phyloP scores from a whole-genome alignment of 495 filamentous ascomycete genomes.

The Aspergillus nidulans region DNA sequence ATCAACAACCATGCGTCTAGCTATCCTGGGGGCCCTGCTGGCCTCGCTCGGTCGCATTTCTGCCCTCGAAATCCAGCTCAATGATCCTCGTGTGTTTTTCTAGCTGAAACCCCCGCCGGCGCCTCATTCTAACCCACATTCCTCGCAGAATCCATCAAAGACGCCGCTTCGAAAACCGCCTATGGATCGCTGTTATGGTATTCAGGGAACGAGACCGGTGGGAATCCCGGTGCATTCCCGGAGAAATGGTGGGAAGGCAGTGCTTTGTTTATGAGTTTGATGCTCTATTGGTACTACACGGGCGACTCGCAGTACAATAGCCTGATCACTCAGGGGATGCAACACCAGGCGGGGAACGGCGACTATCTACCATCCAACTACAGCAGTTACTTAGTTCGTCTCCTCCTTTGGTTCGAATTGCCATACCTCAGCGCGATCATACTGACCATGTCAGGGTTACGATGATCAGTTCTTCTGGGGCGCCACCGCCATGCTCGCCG shows the following conservation, averaged over 20 bases:
- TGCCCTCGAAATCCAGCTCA: slow-evolving; percentile 6
- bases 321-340: slow-evolving; percentile 45
- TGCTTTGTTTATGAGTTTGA: slow-evolving; percentile 50
- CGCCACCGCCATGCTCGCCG: slow-evolving; percentile 51
- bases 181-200: slow-evolving; percentile 69
- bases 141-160: slow-evolving; percentile 58
- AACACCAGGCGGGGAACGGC: slow-evolving; percentile 43
- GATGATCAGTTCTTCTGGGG: slow-evolving; percentile 59
- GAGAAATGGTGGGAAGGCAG: slow-evolving; percentile 77
- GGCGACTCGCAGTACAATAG: slow-evolving; percentile 51
- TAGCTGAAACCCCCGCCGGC: neutral
- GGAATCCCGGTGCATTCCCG: slow-evolving; percentile 54
- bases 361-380: slow-evolving; percentile 48
- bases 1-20: slow-evolving; percentile 9
- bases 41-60: neutral
- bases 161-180: slow-evolving; percentile 54
- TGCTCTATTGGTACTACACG: slow-evolving; percentile 55
- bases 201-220: slow-evolving; percentile 58
- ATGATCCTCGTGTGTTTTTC: slow-evolving; percentile 1
- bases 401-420: neutral
- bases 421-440: neutral
- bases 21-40: neutral
- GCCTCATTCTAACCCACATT: neutral
- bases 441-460: slow-evolving; percentile 38
- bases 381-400: slow-evolving; percentile 34